Percentiles rank a stretch among this genome's conserved stretches.
Conservation (phyloP, 176 grass and related monocot genomes). For the Phoenix dactylifera region DNA sequence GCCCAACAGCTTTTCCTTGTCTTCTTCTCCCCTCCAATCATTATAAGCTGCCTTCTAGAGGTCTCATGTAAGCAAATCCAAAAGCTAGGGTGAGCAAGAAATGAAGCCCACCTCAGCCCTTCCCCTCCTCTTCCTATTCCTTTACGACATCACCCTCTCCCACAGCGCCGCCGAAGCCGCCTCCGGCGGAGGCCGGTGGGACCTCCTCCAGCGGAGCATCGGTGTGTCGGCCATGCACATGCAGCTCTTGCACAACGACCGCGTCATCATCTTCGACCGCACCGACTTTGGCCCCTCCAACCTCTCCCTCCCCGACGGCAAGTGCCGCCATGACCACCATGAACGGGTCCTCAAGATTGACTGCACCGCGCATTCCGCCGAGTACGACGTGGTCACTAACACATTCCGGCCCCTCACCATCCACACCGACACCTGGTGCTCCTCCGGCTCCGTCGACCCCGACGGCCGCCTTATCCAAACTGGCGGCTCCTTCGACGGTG, state of each 20-base stretch:
- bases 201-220: slow-evolving; percentile 2
- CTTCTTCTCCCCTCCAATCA: too few relatives aligned
- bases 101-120: neutral
- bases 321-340: slow-evolving; percentile 2
- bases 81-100: neutral
- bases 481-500: slow-evolving; percentile 1
- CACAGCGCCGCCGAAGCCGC: neutral
- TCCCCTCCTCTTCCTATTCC: neutral
- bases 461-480: neutral
- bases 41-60: too few relatives aligned
- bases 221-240: slow-evolving; percentile 8
- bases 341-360: neutral
- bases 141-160: neutral
- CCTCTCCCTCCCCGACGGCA: slow-evolving; percentile 5
- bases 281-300: slow-evolving; percentile 15
- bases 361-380: slow-evolving; percentile 8
- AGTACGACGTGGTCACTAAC: slow-evolving; percentile 2
- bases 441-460: neutral
- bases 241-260: slow-evolving; percentile 1
- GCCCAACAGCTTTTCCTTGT: too few relatives aligned
- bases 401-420: neutral
- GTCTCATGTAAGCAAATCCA: too few relatives aligned
- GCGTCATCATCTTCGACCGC: slow-evolving; percentile 8
- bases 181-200: neutral
- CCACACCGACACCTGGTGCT: slow-evolving; percentile 6